Evolutionary conservation across 2,329 filamentous ascomycete species (phyloP), one percentile per base, ranked within the genome.

Genomic region (Talaromyces sp.): DNA sequence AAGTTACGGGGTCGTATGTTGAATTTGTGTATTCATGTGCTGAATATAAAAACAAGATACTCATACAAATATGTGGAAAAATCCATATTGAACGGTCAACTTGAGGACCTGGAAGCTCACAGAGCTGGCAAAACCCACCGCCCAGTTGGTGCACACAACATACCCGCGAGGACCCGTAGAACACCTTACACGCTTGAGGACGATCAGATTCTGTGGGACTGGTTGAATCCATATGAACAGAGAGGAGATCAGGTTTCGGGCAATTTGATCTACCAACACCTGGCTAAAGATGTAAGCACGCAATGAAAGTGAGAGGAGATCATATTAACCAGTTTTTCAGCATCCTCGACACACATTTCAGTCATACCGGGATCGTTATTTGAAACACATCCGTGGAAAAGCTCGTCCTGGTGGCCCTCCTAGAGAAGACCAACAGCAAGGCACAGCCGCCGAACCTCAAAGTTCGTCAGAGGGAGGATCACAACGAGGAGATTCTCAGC

Each of bases 61-160:
- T 87, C 84, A 1, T 89, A 84, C 68, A 79, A 75, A 61, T 88
- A 82, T 69, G 78, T 89, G 55, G 82, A 86, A 50, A 69, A 76
- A 44, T 87, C 84, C 0, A 73, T 88, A 58, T 70, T 74, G 18
- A 73, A 79, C 14, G 81, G 81, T 8, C 68, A 70, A 42, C 67
- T 87, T 5, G 78, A 82, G 59, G 75, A 83, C 62, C 74, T 81
- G 1, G 76, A 82, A 58, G 65, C 75, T 14, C 77, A 86, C 67
- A 72, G 68, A 14, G 80, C 79, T 53, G 82, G 82, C 7, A 78
- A 76, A n/a, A 70, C 70, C 16, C 71, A 78, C 27, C 79, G 85
- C 56, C 78, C 78, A 18, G 73, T 78, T 44, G 79, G 79, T 12
- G 79, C 78, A 53, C 72, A 68, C 6, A 65, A 71, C 23, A 75